A percentile compares a stretch with the other conserved stretches of the same genome.
Conservation (phyloP, 495 filamentous ascomycete genomes). For the Bacidia gigantensis region DNA sequence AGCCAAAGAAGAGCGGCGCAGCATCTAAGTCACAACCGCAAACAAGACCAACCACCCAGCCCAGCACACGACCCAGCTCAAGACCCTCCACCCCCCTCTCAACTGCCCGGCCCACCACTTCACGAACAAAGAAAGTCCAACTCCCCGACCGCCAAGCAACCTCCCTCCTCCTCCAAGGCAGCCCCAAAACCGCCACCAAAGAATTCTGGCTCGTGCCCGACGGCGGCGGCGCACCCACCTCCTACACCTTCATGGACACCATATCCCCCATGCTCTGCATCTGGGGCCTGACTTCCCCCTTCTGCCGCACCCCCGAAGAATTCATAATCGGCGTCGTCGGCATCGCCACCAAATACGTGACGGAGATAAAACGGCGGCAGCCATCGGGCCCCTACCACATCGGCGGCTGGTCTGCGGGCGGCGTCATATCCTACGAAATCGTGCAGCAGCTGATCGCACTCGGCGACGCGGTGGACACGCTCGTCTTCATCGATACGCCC, state of each 20-base stretch:
- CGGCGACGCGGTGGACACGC: slow-evolving; percentile 55
- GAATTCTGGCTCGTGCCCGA: slow-evolving; percentile 38
- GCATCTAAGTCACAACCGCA: slow-evolving; percentile 14
- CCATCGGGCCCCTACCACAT: slow-evolving; percentile 57
- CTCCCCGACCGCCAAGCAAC: slow-evolving; percentile 30
- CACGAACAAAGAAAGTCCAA: slow-evolving; percentile 12
- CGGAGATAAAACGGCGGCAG: slow-evolving; percentile 57
- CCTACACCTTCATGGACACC: slow-evolving; percentile 46
- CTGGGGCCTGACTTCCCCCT: slow-evolving; percentile 53
- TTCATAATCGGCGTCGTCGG: slow-evolving; percentile 42
- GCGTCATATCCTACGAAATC: slow-evolving; percentile 78
- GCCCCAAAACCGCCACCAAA: slow-evolving; percentile 29
- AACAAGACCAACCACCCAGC: not conserved
- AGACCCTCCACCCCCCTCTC: slow-evolving; percentile 7
- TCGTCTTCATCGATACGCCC: slow-evolving; percentile 74
- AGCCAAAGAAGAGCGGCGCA: slow-evolving; percentile 8
- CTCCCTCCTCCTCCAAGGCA: slow-evolving; percentile 39
- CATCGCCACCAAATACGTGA: slow-evolving; percentile 43
- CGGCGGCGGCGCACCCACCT: slow-evolving; percentile 40
- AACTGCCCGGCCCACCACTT: slow-evolving; percentile 14
- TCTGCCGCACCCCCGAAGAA: slow-evolving; percentile 47
- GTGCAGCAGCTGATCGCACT: slow-evolving; percentile 53
- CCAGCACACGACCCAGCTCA: not conserved
- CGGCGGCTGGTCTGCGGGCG: slow-evolving; percentile 74
- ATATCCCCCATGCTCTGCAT: slow-evolving; percentile 40